phyloP scores from a whole-genome alignment of 495 filamentous ascomycete species.

The Penicillium ochrochloron region DNA sequence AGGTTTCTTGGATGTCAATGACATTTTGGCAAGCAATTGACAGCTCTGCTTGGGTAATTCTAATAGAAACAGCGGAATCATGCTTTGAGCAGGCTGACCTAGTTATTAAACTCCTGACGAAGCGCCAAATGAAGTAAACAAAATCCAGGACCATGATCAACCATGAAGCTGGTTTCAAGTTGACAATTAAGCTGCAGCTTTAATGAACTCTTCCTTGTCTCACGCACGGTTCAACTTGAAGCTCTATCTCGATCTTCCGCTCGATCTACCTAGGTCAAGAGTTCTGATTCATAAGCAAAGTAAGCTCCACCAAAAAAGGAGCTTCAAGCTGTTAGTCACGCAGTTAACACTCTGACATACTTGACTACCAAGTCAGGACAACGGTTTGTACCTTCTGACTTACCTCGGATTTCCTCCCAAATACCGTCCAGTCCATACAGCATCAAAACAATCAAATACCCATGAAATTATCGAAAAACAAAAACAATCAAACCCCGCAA shows the following conservation, averaged over 20 bases:
- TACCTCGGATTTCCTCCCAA: not conserved
- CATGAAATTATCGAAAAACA: slow-evolving; percentile 1
- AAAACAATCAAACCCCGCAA: slow-evolving; percentile 5
- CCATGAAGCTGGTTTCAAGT: not conserved
- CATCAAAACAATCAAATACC: not conserved
- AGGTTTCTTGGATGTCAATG: not conserved
- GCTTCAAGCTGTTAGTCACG: not conserved
- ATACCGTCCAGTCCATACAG: not conserved
- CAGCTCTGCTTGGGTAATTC: not conserved
- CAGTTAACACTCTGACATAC: not conserved
- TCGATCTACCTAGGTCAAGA: not conserved
- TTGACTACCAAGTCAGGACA: not conserved
- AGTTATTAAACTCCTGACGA: not conserved
- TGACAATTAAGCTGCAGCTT: not conserved
- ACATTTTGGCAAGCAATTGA: not conserved
- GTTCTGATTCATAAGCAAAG: not conserved
- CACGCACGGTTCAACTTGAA: not conserved
- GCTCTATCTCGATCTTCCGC: not conserved
- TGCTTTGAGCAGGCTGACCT: not conserved
- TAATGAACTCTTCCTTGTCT: not conserved
- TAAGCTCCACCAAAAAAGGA: not conserved
- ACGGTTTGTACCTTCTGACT: not conserved
- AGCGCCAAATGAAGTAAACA: not conserved
- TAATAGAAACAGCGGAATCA: not conserved
- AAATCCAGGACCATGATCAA: not conserved